These are phyloP conservation scores for Aureobasidium sp. DNA, from an alignment of 2,329 filamentous ascomycete genomes.

Conservation along the genomic window DNA sequence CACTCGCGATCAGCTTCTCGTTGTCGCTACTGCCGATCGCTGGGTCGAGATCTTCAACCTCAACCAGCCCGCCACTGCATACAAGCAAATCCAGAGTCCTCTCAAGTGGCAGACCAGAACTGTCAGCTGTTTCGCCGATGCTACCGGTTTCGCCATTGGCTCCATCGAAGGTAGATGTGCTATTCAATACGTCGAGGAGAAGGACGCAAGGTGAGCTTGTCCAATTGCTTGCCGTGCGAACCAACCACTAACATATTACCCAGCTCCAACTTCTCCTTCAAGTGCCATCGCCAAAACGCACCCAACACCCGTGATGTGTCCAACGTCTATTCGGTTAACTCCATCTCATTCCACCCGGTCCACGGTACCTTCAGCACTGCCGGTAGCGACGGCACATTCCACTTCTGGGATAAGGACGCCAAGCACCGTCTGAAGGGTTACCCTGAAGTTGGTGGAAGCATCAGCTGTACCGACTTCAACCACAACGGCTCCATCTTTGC, in stretches of 20 bases:
- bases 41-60: constrained; percentile 96
- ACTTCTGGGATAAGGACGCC: constrained; percentile 74
- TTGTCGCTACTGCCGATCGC: constrained; percentile 86
- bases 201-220: constrained; percentile 56
- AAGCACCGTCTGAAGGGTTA: constrained; percentile 57
- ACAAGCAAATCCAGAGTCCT: constrained; percentile 92
- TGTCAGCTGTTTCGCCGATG: constrained; percentile 89
- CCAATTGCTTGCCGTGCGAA: not conserved
- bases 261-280: constrained; percentile 91
- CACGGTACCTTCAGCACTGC: constrained; percentile 99
- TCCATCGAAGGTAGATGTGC: constrained; percentile 96
- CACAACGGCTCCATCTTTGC: constrained; percentile 58
- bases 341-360: constrained; percentile 92
- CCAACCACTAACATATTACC: not conserved
- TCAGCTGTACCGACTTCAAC: constrained; percentile 88
- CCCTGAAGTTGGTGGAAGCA: constrained; percentile 58
- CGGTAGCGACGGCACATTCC: constrained; percentile 90
- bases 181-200: constrained; percentile 97
- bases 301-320: constrained; percentile 56
- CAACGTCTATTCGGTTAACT: constrained; percentile 91
- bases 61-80: constrained; percentile 78
- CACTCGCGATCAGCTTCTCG: constrained; percentile 73
- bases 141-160: constrained; percentile 85
- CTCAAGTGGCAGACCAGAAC: constrained; percentile 97
- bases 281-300: constrained; percentile 84